Percentiles rank a stretch among this genome's conserved stretches.
Evolutionary conservation across 2,329 filamentous ascomycete species (phyloP).

Genomic region (Verticillium tricorpus): DNA sequence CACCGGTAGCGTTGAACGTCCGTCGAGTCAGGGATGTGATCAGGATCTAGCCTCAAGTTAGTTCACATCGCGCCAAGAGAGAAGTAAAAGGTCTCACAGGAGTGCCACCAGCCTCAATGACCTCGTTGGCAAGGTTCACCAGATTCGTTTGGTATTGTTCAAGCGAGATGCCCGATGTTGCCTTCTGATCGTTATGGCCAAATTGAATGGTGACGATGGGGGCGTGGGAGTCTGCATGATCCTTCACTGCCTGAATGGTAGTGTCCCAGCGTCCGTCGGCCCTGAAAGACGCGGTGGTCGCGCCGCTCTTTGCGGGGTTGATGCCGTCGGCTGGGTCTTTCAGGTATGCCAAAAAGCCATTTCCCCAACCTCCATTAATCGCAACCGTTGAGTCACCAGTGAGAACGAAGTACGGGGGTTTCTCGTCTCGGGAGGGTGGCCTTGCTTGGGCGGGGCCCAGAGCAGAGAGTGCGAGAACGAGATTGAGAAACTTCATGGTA

Average conservation of each 20-base stretch:
- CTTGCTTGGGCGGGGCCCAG: not conserved
- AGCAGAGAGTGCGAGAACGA: not conserved
- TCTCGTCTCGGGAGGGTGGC: conserved; percentile 2
- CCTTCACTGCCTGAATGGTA: conserved; percentile 37
- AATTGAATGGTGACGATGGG: conserved; percentile 39
- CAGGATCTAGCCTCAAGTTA: conserved; percentile 30
- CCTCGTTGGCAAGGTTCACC: conserved; percentile 37
- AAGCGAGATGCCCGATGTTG: conserved; percentile 37
- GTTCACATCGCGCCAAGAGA: not conserved
- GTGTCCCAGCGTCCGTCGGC: conserved; percentile 46
- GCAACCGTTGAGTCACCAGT: conserved; percentile 48
- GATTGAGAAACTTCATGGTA: not conserved
- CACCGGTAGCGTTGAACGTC: conserved; percentile 19
- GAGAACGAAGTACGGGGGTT: conserved; percentile 39
- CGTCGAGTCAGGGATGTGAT: conserved; percentile 52
- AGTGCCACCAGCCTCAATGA: conserved; percentile 34
- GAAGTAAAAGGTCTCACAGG: conserved; percentile 25
- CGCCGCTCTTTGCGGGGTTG: conserved; percentile 53
- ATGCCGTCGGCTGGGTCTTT: conserved; percentile 41
- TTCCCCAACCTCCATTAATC: conserved; percentile 48
- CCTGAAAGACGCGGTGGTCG: conserved; percentile 52
- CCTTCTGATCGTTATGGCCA: conserved; percentile 59
- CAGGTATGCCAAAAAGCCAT: conserved; percentile 51
- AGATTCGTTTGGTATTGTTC: conserved; percentile 47
- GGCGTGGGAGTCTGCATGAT: conserved; percentile 28